Evolutionary conservation across 768 basidiomycete species (phyloP).

Genomic region (Mycena epipterygia): DNA sequence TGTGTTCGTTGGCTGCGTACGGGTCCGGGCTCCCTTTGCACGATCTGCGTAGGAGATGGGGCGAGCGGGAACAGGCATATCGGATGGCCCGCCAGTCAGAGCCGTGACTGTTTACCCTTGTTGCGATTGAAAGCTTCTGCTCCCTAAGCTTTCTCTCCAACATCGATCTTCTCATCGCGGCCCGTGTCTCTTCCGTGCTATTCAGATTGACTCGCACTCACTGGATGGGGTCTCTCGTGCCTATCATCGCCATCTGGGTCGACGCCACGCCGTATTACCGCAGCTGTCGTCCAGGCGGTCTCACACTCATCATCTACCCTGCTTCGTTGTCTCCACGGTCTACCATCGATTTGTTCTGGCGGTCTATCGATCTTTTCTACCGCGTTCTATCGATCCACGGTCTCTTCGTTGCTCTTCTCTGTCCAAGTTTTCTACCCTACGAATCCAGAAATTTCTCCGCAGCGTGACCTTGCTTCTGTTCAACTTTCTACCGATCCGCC

Average conservation of each 20-base stretch:
- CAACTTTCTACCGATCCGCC: too few relatives aligned
- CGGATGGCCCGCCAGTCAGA: not conserved
- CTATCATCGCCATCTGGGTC: not conserved
- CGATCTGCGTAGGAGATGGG: slow-evolving; percentile 15
- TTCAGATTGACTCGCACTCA: not conserved
- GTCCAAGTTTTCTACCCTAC: too few relatives aligned
- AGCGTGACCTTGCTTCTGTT: too few relatives aligned
- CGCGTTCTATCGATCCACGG: not conserved
- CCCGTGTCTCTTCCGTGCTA: not conserved
- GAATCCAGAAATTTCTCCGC: too few relatives aligned
- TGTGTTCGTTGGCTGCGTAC: not conserved
- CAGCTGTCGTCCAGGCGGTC: too few relatives aligned
- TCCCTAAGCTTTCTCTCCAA: not conserved
- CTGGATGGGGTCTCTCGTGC: not conserved
- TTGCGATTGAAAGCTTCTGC: not conserved
- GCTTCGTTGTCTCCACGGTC: not conserved
- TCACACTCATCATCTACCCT: not conserved
- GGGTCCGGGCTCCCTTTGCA: not conserved
- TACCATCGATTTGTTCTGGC: too few relatives aligned
- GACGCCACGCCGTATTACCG: not conserved
- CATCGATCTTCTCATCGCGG: not conserved
- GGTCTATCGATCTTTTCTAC: not conserved
- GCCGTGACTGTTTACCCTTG: not conserved
- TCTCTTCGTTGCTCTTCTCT: too few relatives aligned
- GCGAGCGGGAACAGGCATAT: not conserved